Percentiles rank a stretch among this genome's conserved stretches.
These are phyloP conservation scores for Acephala macrosclerotiorum DNA, from an alignment of 2,329 filamentous ascomycete genomes.

Conservation along the genomic window DNA sequence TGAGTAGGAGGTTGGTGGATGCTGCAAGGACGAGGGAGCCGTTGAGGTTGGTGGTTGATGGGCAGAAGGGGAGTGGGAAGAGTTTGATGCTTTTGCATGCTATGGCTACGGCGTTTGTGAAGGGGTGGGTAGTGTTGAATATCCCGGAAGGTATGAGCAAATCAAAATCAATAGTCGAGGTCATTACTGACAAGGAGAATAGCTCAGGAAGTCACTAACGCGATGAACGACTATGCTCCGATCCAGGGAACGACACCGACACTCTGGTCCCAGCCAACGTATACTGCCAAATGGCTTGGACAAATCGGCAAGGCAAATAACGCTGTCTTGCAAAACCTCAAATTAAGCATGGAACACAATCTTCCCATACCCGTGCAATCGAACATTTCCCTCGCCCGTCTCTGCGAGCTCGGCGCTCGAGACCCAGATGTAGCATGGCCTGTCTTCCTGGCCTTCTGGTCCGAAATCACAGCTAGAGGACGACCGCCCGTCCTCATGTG, in stretches of 20 bases:
- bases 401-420: slow-evolving; percentile 72
- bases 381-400: slow-evolving; percentile 68
- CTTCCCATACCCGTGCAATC: slow-evolving; percentile 66
- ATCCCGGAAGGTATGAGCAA: slow-evolving; percentile 79
- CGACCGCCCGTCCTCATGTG: slow-evolving; percentile 70
- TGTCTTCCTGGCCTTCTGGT: slow-evolving; percentile 82
- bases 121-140: slow-evolving; percentile 88
- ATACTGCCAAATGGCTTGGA: slow-evolving; percentile 76
- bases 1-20: slow-evolving; percentile 69
- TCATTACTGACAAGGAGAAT: slow-evolving; percentile 30
- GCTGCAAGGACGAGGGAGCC: slow-evolving; percentile 62
- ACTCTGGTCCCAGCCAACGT: slow-evolving; percentile 80
- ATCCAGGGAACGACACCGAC: slow-evolving; percentile 64
- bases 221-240: slow-evolving; percentile 80
- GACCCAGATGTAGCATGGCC: slow-evolving; percentile 82
- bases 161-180: background rate
- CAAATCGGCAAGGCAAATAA: slow-evolving; percentile 78
- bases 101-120: slow-evolving; percentile 80
- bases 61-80: slow-evolving; percentile 81
- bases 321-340: slow-evolving; percentile 62
- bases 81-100: slow-evolving; percentile 86
- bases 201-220: slow-evolving; percentile 85
- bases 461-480: slow-evolving; percentile 70
- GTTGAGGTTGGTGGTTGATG: slow-evolving; percentile 72
- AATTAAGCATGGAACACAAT: slow-evolving; percentile 58